Evolutionary conservation across 1,139 yeast genomes (phyloP), one percentile per base, ranked within the genome.

Genomic region (Yamadazyma sp.): DNA sequence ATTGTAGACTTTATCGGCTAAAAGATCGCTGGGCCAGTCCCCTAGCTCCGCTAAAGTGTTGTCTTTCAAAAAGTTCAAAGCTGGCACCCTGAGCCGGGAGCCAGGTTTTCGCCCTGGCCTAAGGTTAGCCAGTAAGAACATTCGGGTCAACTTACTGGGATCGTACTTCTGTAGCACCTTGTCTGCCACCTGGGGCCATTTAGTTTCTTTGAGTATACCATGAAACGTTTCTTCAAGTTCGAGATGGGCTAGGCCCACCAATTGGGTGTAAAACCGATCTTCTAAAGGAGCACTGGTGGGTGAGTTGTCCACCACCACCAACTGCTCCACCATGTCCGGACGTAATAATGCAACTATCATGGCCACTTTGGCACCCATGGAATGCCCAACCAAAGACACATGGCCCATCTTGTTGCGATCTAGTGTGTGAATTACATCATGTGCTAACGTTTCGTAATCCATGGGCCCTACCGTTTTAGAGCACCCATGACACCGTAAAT

Each of bases 291-390:
- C 52, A 8, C 43, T 34, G 2, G 58, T 61, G 1, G 82, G 82
- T 6, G 75, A 59, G 51, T 74, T 76, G 45, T 76, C 82, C 11
- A 76, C 64, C 12, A 73, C 66, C 13, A 74, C 67, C 26, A 76
- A 57, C 31, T 66, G 59, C 15, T 57, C 50, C 6, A 74, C 59
- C 34, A 63, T 41, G 4, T 64, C 64, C 1, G 79, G 78, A 33
- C 56, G 49, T 33, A 56, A 48, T 31, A 76, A 54, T 4, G 70
- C 61, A 3, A 69, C 64, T 38, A 71, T 41, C 79, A 76, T 74
- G 6, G 77, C 69, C 5, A 70, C 69, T 43, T 76, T 76, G 6
- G 79, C 80, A 0, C 82, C 82, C 68, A 76, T 65, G 18, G 77
- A 73, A 48, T 76, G 79, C 0, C 82, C 82, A 8, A 70, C 64